phyloP scores from a whole-genome alignment of 2,329 filamentous ascomycete genomes.

The Westerdykella aurantiaca region DNA sequence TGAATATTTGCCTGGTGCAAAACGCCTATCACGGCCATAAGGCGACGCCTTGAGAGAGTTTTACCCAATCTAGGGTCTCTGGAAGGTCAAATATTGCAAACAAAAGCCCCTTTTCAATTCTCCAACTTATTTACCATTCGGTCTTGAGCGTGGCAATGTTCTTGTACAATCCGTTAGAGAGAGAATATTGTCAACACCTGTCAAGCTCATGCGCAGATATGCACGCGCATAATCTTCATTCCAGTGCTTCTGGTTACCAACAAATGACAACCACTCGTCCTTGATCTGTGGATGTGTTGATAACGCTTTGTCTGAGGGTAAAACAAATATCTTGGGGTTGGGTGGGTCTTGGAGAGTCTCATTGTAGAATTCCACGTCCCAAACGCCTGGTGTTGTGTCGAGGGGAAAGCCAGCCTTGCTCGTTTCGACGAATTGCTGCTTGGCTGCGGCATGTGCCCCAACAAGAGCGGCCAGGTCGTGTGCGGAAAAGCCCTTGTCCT shows the following conservation, averaged over 20 bases:
- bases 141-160: slow-evolving; percentile 17
- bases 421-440: slow-evolving; percentile 44
- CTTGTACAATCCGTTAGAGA: slow-evolving; percentile 24
- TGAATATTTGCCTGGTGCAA: too few relatives aligned
- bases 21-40: too few relatives aligned
- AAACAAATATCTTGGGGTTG: slow-evolving; percentile 22
- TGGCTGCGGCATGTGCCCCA: slow-evolving; percentile 49
- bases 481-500: slow-evolving; percentile 47
- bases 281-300: slow-evolving; percentile 22
- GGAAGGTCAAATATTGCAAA: too few relatives aligned
- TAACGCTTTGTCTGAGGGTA: slow-evolving; percentile 24
- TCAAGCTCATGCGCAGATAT: slow-evolving; percentile 27
- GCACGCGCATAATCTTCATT: slow-evolving; percentile 30
- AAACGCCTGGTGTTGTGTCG: slow-evolving; percentile 47
- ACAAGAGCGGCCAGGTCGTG: slow-evolving; percentile 50
- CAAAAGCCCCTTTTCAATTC: too few relatives aligned
- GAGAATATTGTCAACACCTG: slow-evolving; percentile 19
- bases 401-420: slow-evolving; percentile 37
- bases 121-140: background rate
- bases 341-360: slow-evolving; percentile 28
- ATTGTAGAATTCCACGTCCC: slow-evolving; percentile 49
- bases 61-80: too few relatives aligned
- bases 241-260: slow-evolving; percentile 26
- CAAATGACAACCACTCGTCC: slow-evolving; percentile 21
- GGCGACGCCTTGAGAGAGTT: too few relatives aligned